A percentile compares a stretch with the other conserved stretches of the same genome.
These are phyloP conservation scores for Blastocladiella emersonii DNA, from an alignment of 371 early-diverging fungal species.

Conservation along the genomic window DNA sequence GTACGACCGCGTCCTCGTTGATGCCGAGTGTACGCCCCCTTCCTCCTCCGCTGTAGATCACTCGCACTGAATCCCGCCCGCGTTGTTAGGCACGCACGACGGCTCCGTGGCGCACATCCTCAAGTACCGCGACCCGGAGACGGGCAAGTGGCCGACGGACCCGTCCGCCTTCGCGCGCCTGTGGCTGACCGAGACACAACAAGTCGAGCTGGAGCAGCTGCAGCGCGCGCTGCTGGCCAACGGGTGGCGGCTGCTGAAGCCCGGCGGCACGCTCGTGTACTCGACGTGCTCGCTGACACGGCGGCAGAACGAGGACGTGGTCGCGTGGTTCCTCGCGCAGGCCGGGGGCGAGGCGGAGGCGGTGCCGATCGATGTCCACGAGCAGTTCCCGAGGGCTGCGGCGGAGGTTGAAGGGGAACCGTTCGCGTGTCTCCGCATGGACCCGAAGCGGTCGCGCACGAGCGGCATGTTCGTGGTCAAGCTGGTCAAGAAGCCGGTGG, in stretches of 20 bases:
- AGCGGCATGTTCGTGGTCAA: constrained; percentile 97
- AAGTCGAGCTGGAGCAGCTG: constrained; percentile 20
- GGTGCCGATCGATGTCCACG: constrained; percentile 41
- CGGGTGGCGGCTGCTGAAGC: constrained; percentile 47
- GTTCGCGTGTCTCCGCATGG: constrained; percentile 73
- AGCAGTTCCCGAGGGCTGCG: neutral
- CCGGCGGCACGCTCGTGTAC: constrained; percentile 49
- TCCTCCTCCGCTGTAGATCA: neutral
- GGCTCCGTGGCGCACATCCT: constrained; percentile 77
- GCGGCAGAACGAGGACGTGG: constrained; percentile 55
- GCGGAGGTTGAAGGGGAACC: neutral
- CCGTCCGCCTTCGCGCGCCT: constrained; percentile 50
- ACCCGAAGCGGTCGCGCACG: constrained; percentile 92
- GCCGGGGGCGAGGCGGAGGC: constrained; percentile 16
- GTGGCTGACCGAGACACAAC: constrained; percentile 34
- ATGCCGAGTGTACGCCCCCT: constrained; percentile 55
- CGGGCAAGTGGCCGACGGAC: constrained; percentile 55
- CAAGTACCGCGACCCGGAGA: constrained; percentile 28
- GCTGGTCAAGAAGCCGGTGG: constrained; percentile 77
- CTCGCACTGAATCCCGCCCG: neutral
- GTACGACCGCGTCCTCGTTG: constrained; percentile 85
- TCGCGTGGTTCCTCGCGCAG: constrained; percentile 25
- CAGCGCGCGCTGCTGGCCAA: constrained; percentile 43
- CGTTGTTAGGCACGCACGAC: constrained; percentile 57
- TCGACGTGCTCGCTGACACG: constrained; percentile 55